These are phyloP conservation scores for Didymella pomorum DNA, from an alignment of 2,329 filamentous ascomycete species.

Conservation along the genomic window DNA sequence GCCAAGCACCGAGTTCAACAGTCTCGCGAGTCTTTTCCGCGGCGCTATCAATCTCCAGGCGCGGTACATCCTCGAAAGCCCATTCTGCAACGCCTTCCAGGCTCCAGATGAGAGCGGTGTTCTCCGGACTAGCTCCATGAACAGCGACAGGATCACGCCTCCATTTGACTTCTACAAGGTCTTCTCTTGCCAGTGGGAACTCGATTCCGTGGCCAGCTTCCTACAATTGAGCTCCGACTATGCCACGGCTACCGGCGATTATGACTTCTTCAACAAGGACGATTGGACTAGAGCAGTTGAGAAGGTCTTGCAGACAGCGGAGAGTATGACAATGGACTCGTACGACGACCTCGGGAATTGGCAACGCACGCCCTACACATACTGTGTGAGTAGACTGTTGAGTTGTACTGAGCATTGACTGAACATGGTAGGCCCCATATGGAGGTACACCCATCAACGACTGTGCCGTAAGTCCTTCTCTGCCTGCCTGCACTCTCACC, in stretches of 20 bases:
- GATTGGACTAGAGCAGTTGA: slow-evolving; percentile 57
- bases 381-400: slow-evolving; percentile 36
- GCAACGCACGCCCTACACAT: slow-evolving; percentile 56
- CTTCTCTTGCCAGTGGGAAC: slow-evolving; percentile 63
- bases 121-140: slow-evolving; percentile 46
- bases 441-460: slow-evolving; percentile 61
- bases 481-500: not conserved
- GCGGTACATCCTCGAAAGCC: slow-evolving; percentile 69
- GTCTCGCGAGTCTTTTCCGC: slow-evolving; percentile 70
- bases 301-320: slow-evolving; percentile 52
- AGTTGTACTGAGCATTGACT: not conserved
- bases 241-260: slow-evolving; percentile 55
- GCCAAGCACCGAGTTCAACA: slow-evolving; percentile 55
- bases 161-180: slow-evolving; percentile 55
- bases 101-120: slow-evolving; percentile 58
- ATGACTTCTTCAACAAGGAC: slow-evolving; percentile 55
- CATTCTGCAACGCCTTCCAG: slow-evolving; percentile 63
- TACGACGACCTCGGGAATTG: slow-evolving; percentile 57
- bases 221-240: slow-evolving; percentile 59
- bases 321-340: slow-evolving; percentile 57
- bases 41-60: slow-evolving; percentile 76
- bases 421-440: slow-evolving; percentile 37
- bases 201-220: slow-evolving; percentile 61
- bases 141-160: slow-evolving; percentile 55
- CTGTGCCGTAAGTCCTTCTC: slow-evolving; percentile 45